These are phyloP conservation scores for Posidonia oceanica DNA, from an alignment of 116 monocot species.

Conservation along the genomic window DNA sequence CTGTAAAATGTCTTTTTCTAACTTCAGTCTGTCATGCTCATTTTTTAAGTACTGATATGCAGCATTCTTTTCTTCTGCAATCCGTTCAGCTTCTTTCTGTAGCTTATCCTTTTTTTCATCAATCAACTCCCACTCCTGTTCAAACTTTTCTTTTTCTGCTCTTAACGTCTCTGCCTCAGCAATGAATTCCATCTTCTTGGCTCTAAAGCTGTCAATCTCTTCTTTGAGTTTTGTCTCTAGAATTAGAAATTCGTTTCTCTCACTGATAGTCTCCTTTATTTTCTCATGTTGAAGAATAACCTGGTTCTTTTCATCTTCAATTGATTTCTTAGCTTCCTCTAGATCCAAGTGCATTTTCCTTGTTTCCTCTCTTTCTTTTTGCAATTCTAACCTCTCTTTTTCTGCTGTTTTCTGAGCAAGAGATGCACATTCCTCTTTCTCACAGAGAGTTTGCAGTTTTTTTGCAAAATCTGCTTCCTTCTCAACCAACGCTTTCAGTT, in stretches of 20 bases:
- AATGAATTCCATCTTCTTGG: conserved; percentile 49
- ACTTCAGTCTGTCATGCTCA: conserved; percentile 64
- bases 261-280: conserved; percentile 33
- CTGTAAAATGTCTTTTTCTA: conserved; percentile 66
- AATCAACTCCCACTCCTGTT: conserved; percentile 83
- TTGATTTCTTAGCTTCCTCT: conserved; percentile 27
- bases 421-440: conserved; percentile 36
- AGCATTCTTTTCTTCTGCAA: conserved; percentile 51
- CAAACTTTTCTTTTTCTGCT: conserved; percentile 89
- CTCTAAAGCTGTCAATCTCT: conserved; percentile 78
- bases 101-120: conserved; percentile 78
- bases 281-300: conserved; percentile 32
- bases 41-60: conserved; percentile 47
- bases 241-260: conserved; percentile 50
- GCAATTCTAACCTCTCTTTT: conserved; percentile 23
- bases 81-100: conserved; percentile 38
- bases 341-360: conserved; percentile 32
- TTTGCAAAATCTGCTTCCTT: conserved; percentile 31
- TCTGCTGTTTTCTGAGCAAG: conserved; percentile 20
- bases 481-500: conserved; percentile 25
- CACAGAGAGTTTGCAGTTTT: conserved; percentile 38
- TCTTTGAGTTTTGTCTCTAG: conserved; percentile 74
- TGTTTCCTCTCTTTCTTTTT: conserved; percentile 45
- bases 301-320: conserved; percentile 48
- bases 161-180: conserved; percentile 47